Evolutionary conservation across 306 rosid species (phyloP).

Genomic region (Glycine soja): DNA sequence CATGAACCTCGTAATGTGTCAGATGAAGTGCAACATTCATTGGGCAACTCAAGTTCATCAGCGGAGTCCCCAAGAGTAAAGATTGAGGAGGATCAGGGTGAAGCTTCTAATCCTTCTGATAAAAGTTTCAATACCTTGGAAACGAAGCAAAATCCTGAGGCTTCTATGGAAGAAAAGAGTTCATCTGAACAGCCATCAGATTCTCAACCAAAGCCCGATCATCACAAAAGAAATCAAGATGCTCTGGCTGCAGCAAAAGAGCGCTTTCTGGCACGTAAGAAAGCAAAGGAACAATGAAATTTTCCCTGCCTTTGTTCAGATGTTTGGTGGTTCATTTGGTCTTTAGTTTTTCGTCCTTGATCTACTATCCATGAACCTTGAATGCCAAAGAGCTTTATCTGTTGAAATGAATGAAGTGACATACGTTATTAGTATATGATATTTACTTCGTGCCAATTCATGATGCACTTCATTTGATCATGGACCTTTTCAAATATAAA

Average conservation of each 20-base stretch:
- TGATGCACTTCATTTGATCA: neutral
- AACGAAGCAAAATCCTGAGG: conserved; percentile 34
- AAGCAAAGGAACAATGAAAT: conserved; percentile 59
- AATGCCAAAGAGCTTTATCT: conserved; percentile 30
- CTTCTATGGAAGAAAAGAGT: conserved; percentile 41
- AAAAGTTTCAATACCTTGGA: conserved; percentile 46
- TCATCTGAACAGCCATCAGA: conserved; percentile 47
- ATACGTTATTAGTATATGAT: neutral
- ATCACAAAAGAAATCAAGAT: conserved; percentile 81
- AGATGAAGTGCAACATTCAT: conserved; percentile 45
- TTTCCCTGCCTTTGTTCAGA: conserved; percentile 27
- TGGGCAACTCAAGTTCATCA: conserved; percentile 39
- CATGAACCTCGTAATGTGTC: conserved; percentile 42
- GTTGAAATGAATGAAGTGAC: conserved; percentile 33
- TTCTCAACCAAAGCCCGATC: conserved; percentile 59
- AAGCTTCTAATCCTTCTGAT: conserved; percentile 46
- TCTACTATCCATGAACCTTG: conserved; percentile 18
- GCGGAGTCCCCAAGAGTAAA: conserved; percentile 46
- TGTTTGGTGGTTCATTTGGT: neutral
- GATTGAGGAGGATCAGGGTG: conserved; percentile 49
- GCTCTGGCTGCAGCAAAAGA: conserved; percentile 80
- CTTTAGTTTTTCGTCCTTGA: no score
- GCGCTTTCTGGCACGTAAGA: conserved; percentile 82
- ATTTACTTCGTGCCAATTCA: conserved; percentile 7
- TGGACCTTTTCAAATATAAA: neutral